phyloP scores from a whole-genome alignment of 2,329 filamentous ascomycete species.

The Tolypocladium amazonense region DNA sequence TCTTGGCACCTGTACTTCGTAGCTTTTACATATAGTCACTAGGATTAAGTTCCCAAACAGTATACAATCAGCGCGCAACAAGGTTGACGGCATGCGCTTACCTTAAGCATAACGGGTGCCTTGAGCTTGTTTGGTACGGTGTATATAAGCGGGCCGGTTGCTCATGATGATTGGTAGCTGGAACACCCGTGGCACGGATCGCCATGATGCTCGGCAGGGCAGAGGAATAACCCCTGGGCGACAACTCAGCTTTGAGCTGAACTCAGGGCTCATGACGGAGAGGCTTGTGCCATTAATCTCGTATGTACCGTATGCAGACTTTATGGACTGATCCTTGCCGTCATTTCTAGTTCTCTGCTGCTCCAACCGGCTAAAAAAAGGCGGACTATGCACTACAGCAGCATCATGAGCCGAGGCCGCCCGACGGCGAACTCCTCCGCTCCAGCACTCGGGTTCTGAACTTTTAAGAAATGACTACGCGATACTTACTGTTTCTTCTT shows the following conservation, averaged over 20 bases:
- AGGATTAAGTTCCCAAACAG: too few species aligned
- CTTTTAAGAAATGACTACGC: not conserved
- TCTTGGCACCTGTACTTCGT: too few species aligned
- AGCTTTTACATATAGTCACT: too few species aligned
- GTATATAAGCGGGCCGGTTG: too few species aligned
- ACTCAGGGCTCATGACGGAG: not conserved
- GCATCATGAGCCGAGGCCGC: not conserved
- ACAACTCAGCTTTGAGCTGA: not conserved
- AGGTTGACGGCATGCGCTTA: too few species aligned
- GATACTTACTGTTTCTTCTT: not conserved
- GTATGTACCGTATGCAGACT: not conserved
- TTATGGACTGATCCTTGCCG: not conserved
- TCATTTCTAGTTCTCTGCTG: not conserved
- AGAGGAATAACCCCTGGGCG: too few species aligned
- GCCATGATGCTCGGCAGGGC: too few species aligned
- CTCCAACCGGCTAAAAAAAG: not conserved
- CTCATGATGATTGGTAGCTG: too few species aligned
- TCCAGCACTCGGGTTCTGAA: not conserved
- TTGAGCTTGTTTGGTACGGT: too few species aligned
- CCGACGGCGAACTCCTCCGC: not conserved
- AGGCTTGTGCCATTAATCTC: not conserved
- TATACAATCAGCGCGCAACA: too few species aligned
- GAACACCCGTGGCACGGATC: too few species aligned
- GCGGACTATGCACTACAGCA: not conserved
- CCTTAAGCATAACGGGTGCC: too few species aligned